Evolutionary conservation across 345 rosid species (phyloP), one percentile per base, ranked within the genome.

Genomic region (Aquilaria yunnanensis): DNA sequence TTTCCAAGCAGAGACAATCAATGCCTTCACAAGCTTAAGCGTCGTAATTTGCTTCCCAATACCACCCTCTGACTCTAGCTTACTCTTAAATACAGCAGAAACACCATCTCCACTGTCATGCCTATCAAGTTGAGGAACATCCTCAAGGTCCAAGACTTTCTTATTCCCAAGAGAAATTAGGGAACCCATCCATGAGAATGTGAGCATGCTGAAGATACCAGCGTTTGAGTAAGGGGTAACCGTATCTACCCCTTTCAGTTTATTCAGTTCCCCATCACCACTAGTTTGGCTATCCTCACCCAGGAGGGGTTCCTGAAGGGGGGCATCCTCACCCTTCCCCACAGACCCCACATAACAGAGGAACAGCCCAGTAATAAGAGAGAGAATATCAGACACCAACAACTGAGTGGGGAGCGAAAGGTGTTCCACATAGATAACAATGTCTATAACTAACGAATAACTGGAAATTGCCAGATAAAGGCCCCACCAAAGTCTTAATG

Each of bases 401-500:
- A 45, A 51, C 67, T 67, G 75, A 59, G 69, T 14, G 46, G 66
- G 75, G 31, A 77, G 65, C 2, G 67, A 12, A 12, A 32, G 54
- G 51, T 73, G 78, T 52, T 41, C 74, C 47, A 59, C 61, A 67
- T 63, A 69, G 49, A 77, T 61, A 74, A 84, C 59, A 63, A 79
- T 6, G 68, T 83, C 92, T 57, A 81, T 57, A 64, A 81, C 81
- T 60, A 86, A 75, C 61, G 77, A 74, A 78, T 74, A 92, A 78
- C 82, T 80, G 56, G 92, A 83, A 69, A 86, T 65, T 60, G 73
- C 51, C 14, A 77, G 66, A 67, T 74, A 86, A 63, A 85, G 78
- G 13, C 73, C 87, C 87, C 87, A 83, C 96, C 95, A 92, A 59
- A 83, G 56, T 68, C 90, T 81, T 67, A 92, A 74, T 9, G 78